A percentile compares a stretch with the other conserved stretches of the same genome.
Evolutionary conservation across 306 rosid species (phyloP).

Genomic region (barrel medic (Medicago truncatula)): MtrunA17r5.0-ANR NC_053042.1:50500501-50501000

Average conservation of each 20-base stretch:
- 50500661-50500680: constrained; percentile 80
- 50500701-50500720: constrained; percentile 80
- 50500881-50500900: background rate
- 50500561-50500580: constrained; percentile 49
- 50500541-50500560: constrained; percentile 34
- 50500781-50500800: constrained; percentile 70
- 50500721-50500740: constrained; percentile 69
- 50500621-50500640: constrained; percentile 64
- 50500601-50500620: constrained; percentile 54
- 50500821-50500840: constrained; percentile 78
- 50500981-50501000: too few species aligned
- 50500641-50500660: constrained; percentile 65
- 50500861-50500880: constrained; percentile 63
- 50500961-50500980: too few species aligned
- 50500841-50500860: constrained; percentile 71
- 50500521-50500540: too few species aligned
- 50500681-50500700: constrained; percentile 72
- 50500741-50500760: constrained; percentile 70
- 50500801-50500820: constrained; percentile 77
- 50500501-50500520: too few species aligned
- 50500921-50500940: too few species aligned
- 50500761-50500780: constrained; percentile 74
- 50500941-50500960: too few species aligned
- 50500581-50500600: constrained; percentile 44
- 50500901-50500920: too few species aligned